Percentiles rank a stretch among this genome's conserved stretches.
phyloP scores from a whole-genome alignment of 495 filamentous ascomycete genomes.

The Tuber borchii region DNA sequence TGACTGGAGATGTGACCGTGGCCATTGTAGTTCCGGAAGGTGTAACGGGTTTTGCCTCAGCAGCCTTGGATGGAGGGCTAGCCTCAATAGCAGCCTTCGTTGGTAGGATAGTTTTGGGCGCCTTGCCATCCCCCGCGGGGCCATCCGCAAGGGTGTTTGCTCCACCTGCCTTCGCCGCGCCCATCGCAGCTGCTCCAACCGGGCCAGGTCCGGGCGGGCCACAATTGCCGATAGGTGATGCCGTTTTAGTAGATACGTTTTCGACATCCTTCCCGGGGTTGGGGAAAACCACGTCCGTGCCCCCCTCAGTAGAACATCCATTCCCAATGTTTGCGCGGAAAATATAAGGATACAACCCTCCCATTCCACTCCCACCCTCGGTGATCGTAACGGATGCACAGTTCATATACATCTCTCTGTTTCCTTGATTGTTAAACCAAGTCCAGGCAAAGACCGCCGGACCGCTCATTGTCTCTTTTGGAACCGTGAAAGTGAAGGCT shows the following conservation, averaged over 20 bases:
- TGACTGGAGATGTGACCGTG: not conserved
- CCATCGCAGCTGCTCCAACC: not conserved
- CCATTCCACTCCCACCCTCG: slow-evolving; percentile 40
- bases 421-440: slow-evolving; percentile 57
- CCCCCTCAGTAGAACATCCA: slow-evolving; percentile 20
- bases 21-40: not conserved
- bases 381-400: slow-evolving; percentile 52
- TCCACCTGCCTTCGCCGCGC: not conserved
- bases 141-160: not conserved
- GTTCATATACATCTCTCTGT: slow-evolving; percentile 59
- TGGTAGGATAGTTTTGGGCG: not conserved
- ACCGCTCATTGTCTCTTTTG: slow-evolving; percentile 45
- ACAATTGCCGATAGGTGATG: not conserved
- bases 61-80: not conserved
- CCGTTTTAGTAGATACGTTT: not conserved
- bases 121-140: not conserved
- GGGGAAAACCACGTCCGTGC: slow-evolving; percentile 27
- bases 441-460: slow-evolving; percentile 33
- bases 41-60: not conserved
- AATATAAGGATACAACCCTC: slow-evolving; percentile 22
- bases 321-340: slow-evolving; percentile 43
- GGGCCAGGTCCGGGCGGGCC: not conserved
- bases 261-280: slow-evolving; percentile 32
- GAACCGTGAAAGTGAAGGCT: slow-evolving; percentile 57
- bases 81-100: not conserved